Base-by-base conservation (phyloP, 1,284 basidiomycete genomes). In the Meripilus lineatus region DNA sequence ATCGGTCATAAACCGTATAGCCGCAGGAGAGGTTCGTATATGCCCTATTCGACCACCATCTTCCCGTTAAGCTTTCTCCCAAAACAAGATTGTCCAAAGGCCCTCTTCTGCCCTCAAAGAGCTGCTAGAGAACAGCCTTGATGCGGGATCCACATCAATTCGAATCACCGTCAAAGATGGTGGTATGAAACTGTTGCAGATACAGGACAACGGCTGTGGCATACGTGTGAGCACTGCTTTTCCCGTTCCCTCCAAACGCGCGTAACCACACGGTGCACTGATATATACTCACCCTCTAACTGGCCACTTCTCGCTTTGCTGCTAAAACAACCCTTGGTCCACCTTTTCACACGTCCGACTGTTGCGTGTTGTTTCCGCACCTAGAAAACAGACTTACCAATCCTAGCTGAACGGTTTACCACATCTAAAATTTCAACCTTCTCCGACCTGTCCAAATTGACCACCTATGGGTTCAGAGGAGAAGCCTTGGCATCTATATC, bases 401-500 rank as follows among this genome's bases (percentile, higher is more conserved):
- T 99, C 14, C 75, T 99, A 1, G 95, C 95, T 39, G 89, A 96
- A 62, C 75, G 96, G 10, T 98, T 97, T 61, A 95, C 96, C 8
- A 99, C 96, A 0, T 96, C 93, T 3, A 99, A 99, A 61, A 70
- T 99, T 8, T 75, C 81, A 0, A 77, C 79, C 0, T 99, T 94
- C 59, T 84, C 88, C 8, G 96, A 99, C 61, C 65, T 99, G 37
- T 80, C 84, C 32, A 74, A 71, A n/a, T 75, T 99, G 38, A 75
- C 79, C 3, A 99, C 96, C 0, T 99, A 97, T 65, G 96, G 96
- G 1, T 99, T 99, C 63, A 80, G 96, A 44, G 96, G 96, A 24
- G 96, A 99, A 66, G 96, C 96, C 0, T 71, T 99, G 18, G 96
- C 96, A 1, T 96, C 93, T 30, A 93, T 99, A 49, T 95, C 93